Evolutionary conservation across 164 flowering plant genomes (phyloP), one percentile per base, ranked within the genome.

Genomic region (Cinnamomum micranthum): DNA sequence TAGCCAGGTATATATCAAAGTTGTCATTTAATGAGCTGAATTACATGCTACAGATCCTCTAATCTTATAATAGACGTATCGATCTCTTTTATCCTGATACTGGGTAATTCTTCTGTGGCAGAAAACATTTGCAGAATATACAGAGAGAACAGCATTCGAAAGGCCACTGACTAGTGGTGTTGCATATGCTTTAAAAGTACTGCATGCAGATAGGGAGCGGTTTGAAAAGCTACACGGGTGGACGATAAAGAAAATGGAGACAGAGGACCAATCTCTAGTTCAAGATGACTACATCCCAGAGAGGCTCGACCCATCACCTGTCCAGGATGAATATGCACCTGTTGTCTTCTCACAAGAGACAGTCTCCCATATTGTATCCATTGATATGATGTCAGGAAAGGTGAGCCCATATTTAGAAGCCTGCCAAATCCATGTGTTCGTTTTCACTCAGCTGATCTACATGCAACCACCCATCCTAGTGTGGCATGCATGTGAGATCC

Each of bases 351-450:
- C 93, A 31, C 99, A 95, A 76, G 87, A 92, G 81, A 93, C 98
- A 19, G 97, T 95, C 14, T 86, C 99, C 27, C 97, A 95, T 79
- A 92, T 95, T 24, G 94, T 91, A 25, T 95, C 99, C 64, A 90
- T 93, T 73, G 99, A 95, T 85, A 93, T 95, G 99, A 92, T 95
- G 96, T 95, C 99, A 22, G 98, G 99, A 77, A 88, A 89, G 95
- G 99, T 93, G 71, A 28, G 79, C 6, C 52, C 3, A 10, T 17
- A 50, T 65, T 51, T 22, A 28, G 17, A 6, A 3, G 65, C 22
- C 6, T 72, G 5, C 60, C n/a, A 20, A 55, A 15, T 20, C 60
- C 17, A 55, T 55, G 20, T 19, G 60, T 15, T 11, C 20, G 60
- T 55, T 15, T 15, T 15, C 60, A 55, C 2, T 7, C n/a, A 20